A percentile compares a stretch with the other conserved stretches of the same genome.
These are phyloP conservation scores for Inonotus obliquus DNA, from an alignment of 1,284 basidiomycete species.

Conservation along the genomic window DNA sequence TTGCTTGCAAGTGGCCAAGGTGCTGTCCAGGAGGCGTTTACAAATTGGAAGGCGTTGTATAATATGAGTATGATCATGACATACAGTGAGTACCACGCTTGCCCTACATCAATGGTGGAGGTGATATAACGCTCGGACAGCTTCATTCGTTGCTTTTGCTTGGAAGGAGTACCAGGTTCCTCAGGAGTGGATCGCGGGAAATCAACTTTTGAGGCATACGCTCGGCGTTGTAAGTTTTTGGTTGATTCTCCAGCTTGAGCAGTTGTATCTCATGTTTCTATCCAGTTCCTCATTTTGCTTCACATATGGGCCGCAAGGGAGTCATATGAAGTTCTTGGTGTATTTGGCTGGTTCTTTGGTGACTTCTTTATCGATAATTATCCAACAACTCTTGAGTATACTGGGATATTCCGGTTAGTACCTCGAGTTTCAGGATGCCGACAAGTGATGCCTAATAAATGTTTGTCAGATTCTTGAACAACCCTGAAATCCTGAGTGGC, in stretches of 20 bases:
- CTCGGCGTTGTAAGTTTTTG: constrained; percentile 64
- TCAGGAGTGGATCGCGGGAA: constrained; percentile 83
- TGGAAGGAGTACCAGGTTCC: constrained; percentile 87
- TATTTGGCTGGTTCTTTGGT: constrained; percentile 96
- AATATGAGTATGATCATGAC: constrained; percentile 94
- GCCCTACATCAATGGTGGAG: not conserved
- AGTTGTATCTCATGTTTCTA: not conserved
- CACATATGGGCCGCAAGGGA: constrained; percentile 91
- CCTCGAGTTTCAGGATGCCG: not conserved
- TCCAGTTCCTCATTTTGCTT: constrained; percentile 77
- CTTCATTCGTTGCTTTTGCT: constrained; percentile 76
- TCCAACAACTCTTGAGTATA: constrained; percentile 88
- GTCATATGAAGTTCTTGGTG: constrained; percentile 88
- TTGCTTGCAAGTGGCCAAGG: constrained; percentile 48
- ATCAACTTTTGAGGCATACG: constrained; percentile 84
- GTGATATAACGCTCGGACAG: constrained; percentile 36
- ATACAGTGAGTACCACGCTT: constrained; percentile 57
- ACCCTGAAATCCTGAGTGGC: constrained; percentile 94
- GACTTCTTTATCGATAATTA: constrained; percentile 98
- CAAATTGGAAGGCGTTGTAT: constrained; percentile 92
- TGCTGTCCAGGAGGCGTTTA: constrained; percentile 88
- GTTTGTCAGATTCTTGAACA: constrained; percentile 76
- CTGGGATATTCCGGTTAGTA: constrained; percentile 84
- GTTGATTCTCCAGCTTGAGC: not conserved
- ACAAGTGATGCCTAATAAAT: not conserved